phyloP scores from a whole-genome alignment of 2,329 filamentous ascomycete species.

The Meredithiella fracta region DNA sequence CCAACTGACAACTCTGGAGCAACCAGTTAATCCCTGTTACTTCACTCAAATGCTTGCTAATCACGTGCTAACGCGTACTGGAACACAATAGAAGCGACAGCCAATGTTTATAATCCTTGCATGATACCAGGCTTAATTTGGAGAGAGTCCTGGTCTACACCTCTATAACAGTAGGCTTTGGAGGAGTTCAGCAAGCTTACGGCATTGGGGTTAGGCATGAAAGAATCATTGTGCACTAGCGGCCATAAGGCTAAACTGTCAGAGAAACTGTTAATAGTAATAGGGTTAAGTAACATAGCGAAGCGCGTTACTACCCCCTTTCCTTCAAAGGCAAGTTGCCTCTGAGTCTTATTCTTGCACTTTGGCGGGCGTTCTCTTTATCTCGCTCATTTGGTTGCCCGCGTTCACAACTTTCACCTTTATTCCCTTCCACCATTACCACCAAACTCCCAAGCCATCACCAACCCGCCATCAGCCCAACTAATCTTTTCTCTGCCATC shows the following conservation, averaged over 20 bases:
- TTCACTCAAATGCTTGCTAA: neutral
- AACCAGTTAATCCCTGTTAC: neutral
- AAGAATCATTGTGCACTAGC: neutral
- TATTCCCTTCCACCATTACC: slow-evolving; percentile 11
- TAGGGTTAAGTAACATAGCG: too few relatives aligned
- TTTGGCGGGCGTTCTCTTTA: neutral
- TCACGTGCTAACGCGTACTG: slow-evolving; percentile 13
- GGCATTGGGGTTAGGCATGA: neutral
- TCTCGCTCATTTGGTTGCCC: neutral
- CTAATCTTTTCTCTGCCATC: slow-evolving; percentile 17
- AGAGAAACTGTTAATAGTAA: too few relatives aligned
- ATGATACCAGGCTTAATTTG: neutral
- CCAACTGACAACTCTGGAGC: neutral
- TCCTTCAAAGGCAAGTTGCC: neutral
- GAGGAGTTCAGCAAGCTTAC: too few relatives aligned
- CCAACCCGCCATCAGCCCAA: slow-evolving; percentile 8
- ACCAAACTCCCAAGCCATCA: slow-evolving; percentile 10
- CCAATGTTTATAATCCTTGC: neutral
- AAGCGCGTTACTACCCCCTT: too few relatives aligned
- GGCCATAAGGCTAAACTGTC: neutral
- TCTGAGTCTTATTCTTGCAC: slow-evolving; percentile 4
- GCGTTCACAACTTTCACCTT: slow-evolving; percentile 8
- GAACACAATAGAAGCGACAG: neutral
- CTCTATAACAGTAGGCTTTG: neutral
- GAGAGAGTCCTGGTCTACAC: neutral